Evolutionary conservation across 345 rosid genomes (phyloP), one percentile per base, ranked within the genome.

Genomic region (Salix dunnii): DNA sequence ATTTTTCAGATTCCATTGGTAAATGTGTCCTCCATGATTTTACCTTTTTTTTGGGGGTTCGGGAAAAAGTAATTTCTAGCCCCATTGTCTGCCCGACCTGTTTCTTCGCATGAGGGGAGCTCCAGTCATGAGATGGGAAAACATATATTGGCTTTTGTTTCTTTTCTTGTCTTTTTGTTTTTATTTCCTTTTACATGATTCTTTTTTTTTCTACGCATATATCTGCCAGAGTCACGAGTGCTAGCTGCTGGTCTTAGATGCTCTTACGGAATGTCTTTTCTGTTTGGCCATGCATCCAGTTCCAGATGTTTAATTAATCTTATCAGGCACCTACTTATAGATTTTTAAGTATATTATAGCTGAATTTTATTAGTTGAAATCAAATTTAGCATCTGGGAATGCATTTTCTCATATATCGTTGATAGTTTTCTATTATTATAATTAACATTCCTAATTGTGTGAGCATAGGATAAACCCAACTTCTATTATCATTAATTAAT

Each of bases 31-130:
- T 14, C 31, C 3, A 13, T 68, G 0, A 66, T 35, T 30, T 73
- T 23, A 70, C 62, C 40, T 61, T 80, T 28, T 7, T 25, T 9
- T 78, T 35, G 2, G 30, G 31, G 46, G 64, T 67, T 70, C 46
- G 48, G 35, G 9, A 20, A 27, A 21, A 48, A 14, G 30, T 33
- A 43, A 49, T 51, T 51, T 18, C 12, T 7, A 4, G 18, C 7
- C 6, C 16, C 18, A 36, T 31, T 31, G 48, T 79, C 77, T 86
- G 61, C 76, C 88, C 84, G 90, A 79, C 90, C 75, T 77, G 60
- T 90, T 79, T 85, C 84, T 81, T 77, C 60, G 80, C 85, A 83
- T 83, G 85, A 81, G 86, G 74, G 83, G 74, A 81, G 82, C 63
- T 33, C 35, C 35, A 67, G 13, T 21, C 10, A 23, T 68, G 71